These are phyloP conservation scores for Cladosporium cucumerinum DNA, from an alignment of 2,329 filamentous ascomycete genomes.

Conservation along the genomic window DNA sequence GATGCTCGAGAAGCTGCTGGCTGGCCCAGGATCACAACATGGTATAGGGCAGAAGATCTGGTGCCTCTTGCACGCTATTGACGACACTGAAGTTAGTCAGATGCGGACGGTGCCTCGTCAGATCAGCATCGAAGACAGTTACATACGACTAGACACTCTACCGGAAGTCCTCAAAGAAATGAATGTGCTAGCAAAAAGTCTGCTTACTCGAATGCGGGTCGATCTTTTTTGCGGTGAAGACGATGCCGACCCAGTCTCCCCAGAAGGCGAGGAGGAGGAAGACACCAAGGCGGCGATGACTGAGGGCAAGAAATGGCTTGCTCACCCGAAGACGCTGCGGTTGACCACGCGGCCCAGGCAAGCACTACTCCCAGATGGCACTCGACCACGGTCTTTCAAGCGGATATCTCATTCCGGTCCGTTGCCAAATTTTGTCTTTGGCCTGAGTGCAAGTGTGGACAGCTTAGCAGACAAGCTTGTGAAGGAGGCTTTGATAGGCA, in stretches of 20 bases:
- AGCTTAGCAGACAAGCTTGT: slow-evolving; percentile 66
- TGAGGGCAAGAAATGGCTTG: slow-evolving; percentile 61
- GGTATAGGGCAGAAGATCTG: slow-evolving; percentile 72
- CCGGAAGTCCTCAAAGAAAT: slow-evolving; percentile 66
- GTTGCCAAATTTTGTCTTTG: slow-evolving; percentile 72
- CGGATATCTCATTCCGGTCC: slow-evolving; percentile 73
- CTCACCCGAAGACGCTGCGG: slow-evolving; percentile 75
- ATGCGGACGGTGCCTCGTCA: slow-evolving; percentile 73
- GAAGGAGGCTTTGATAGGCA: slow-evolving; percentile 61
- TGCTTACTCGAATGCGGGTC: slow-evolving; percentile 73
- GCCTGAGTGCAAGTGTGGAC: slow-evolving; percentile 56
- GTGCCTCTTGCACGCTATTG: slow-evolving; percentile 76
- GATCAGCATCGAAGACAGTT: slow-evolving; percentile 94
- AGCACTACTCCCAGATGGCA: slow-evolving; percentile 51
- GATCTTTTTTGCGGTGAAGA: slow-evolving; percentile 64
- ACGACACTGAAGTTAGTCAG: slow-evolving; percentile 68
- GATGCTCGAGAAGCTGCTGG: slow-evolving; percentile 65
- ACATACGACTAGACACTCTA: slow-evolving; percentile 65
- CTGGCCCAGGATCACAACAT: slow-evolving; percentile 65
- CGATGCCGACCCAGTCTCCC: slow-evolving; percentile 20
- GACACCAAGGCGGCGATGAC: slow-evolving; percentile 23
- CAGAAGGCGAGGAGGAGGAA: slow-evolving; percentile 25
- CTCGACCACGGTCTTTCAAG: slow-evolving; percentile 57
- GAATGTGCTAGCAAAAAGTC: slow-evolving; percentile 61
- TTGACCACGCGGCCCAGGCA: slow-evolving; percentile 69